Conservation (phyloP, 164 flowering plant genomes). For the Liquidambar formosana region DNA sequence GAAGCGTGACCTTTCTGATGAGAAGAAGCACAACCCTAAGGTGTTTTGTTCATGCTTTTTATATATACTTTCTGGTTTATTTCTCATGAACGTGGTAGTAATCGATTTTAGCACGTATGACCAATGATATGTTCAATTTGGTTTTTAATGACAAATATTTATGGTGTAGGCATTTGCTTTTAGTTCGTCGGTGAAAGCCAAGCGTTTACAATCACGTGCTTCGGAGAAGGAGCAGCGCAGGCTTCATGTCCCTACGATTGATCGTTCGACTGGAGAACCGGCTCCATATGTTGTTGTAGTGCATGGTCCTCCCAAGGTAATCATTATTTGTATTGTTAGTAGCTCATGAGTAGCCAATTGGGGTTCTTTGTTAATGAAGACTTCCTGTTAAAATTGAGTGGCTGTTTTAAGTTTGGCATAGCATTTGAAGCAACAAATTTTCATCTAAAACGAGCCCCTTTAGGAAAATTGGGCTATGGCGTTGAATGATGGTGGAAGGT, state of each 20-base stretch:
- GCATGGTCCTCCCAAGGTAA: conserved; percentile 94
- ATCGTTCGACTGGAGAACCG: conserved; percentile 78
- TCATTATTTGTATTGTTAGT: neutral
- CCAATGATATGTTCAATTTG: neutral
- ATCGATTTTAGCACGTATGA: neutral
- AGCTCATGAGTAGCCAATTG: neutral
- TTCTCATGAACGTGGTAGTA: neutral
- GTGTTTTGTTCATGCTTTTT: conserved; percentile 22
- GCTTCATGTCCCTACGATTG: conserved; percentile 80
- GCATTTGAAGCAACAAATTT: no score
- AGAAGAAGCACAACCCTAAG: conserved; percentile 64
- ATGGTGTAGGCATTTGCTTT: conserved; percentile 78
- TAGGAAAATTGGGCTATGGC: no score
- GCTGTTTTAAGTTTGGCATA: no score
- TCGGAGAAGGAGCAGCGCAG: conserved; percentile 90
- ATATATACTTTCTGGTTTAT: neutral
- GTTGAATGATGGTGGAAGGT: no score
- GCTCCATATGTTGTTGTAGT: conserved; percentile 89
- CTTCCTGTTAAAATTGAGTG: no score
- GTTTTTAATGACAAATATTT: neutral
- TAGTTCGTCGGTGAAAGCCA: conserved; percentile 71
- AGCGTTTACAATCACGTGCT: conserved; percentile 72
- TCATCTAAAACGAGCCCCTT: no score
- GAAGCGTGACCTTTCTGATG: conserved; percentile 33
- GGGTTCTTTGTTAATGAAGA: neutral